A percentile compares a stretch with the other conserved stretches of the same genome.
Conservation (phyloP, 2,329 filamentous ascomycete species). For the Epichloe amarillans region DNA sequence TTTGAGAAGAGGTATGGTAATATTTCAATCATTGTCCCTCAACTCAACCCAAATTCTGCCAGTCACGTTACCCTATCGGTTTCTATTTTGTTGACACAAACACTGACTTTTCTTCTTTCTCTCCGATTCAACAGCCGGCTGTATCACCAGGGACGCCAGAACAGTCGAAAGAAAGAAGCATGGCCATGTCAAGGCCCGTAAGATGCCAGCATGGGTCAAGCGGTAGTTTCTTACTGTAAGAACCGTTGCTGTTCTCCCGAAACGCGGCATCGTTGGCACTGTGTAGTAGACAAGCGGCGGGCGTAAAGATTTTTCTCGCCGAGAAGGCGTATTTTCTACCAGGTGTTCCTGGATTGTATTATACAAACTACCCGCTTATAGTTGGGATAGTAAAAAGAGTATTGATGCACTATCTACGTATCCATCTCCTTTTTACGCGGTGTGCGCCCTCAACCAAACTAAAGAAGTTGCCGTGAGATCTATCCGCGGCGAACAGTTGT, state of each 20-base stretch:
- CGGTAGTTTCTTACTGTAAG: constrained; percentile 25
- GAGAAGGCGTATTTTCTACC: background rate
- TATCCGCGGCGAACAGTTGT: background rate
- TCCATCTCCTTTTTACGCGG: background rate
- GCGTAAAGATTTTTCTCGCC: background rate
- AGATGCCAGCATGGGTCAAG: constrained; percentile 98
- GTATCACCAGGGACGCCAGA: constrained; percentile 80
- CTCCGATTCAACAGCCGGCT: constrained; percentile 53
- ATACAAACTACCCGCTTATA: background rate
- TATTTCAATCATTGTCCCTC: background rate
- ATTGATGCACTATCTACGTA: background rate
- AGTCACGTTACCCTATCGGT: background rate
- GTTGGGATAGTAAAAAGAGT: background rate
- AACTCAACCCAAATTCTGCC: background rate
- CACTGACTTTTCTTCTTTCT: background rate
- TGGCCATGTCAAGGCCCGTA: constrained; percentile 89
- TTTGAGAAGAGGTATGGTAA: constrained; percentile 67
- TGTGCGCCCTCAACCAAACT: background rate
- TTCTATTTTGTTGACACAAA: background rate
- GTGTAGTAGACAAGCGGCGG: background rate
- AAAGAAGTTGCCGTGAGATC: background rate
- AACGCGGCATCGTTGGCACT: background rate
- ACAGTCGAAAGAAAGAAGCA: constrained; percentile 97
- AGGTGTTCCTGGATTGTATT: background rate
- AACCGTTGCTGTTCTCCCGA: background rate